A percentile compares a stretch with the other conserved stretches of the same genome.
These are phyloP conservation scores for Magnolia sinica DNA, from an alignment of 164 flowering plant species.

Conservation along the genomic window DNA sequence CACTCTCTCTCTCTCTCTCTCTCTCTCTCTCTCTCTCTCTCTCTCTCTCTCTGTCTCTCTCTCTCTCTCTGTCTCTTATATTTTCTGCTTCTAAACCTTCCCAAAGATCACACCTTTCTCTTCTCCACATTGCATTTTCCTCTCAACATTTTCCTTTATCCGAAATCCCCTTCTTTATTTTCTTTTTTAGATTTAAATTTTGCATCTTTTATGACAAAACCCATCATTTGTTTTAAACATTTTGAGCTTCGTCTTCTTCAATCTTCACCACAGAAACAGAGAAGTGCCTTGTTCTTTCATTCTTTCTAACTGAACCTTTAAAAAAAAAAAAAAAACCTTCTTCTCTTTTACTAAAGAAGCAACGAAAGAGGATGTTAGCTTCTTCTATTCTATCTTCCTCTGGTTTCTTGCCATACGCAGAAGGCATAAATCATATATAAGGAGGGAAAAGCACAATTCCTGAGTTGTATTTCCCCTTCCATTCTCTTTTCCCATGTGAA, in stretches of 20 bases:
- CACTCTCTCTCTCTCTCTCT: neutral
- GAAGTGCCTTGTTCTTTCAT: neutral
- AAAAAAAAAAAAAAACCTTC: too few relatives aligned
- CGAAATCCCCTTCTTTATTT: constrained; percentile 13
- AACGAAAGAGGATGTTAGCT: neutral
- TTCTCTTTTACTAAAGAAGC: neutral
- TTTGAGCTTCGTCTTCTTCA: neutral
- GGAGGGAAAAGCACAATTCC: constrained; percentile 3
- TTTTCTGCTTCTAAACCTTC: constrained; percentile 33
- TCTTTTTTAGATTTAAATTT: constrained; percentile 11
- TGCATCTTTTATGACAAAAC: constrained; percentile 17
- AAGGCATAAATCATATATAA: neutral
- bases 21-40: constrained; percentile 15
- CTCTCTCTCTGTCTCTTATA: constrained; percentile 35
- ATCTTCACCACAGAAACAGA: neutral
- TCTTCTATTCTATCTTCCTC: constrained; percentile 11
- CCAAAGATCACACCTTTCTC: constrained; percentile 14
- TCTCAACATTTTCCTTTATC: constrained; percentile 8
- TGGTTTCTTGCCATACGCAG: neutral
- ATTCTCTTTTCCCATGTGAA: neutral
- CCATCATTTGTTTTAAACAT: neutral
- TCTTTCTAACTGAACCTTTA: neutral
- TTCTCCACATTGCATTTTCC: constrained; percentile 26
- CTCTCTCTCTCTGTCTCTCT: constrained; percentile 29
- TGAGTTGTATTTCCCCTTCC: constrained; percentile 2